A percentile compares a stretch with the other conserved stretches of the same genome.
These are phyloP conservation scores for Dimargaris verticillata DNA, from an alignment of 192 early-diverging fungal genomes.

Conservation along the genomic window DNA sequence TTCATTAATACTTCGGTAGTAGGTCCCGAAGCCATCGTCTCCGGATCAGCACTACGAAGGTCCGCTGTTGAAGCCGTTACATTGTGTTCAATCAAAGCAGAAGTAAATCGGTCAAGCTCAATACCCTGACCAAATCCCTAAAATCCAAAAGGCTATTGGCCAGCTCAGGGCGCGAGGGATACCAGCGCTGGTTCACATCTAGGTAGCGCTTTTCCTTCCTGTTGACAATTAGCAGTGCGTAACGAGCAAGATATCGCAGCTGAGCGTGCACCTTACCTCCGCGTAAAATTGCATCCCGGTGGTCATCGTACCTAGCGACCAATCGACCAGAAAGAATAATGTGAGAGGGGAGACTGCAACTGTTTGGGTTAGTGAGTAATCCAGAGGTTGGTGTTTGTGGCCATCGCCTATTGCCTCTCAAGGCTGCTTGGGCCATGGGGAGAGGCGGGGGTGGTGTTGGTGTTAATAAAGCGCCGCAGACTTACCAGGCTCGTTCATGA, in stretches of 20 bases:
- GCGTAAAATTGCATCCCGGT: slow-evolving; percentile 80
- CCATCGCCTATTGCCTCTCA: background rate
- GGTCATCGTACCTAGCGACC: slow-evolving; percentile 61
- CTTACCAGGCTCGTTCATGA: slow-evolving; percentile 86
- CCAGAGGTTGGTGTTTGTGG: background rate
- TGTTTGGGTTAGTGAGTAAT: background rate
- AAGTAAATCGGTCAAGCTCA: background rate
- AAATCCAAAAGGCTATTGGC: slow-evolving; percentile 18
- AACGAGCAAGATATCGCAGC: background rate
- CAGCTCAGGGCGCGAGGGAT: slow-evolving; percentile 24
- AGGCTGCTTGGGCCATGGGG: background rate
- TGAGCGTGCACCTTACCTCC: slow-evolving; percentile 32
- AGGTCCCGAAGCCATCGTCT: slow-evolving; percentile 16
- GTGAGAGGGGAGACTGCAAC: background rate
- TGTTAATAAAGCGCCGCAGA: background rate
- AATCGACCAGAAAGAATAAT: background rate
- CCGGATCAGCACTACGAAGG: slow-evolving; percentile 13
- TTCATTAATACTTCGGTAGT: slow-evolving; percentile 51
- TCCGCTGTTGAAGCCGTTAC: slow-evolving; percentile 17
- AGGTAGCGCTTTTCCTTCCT: background rate
- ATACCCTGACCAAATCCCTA: background rate
- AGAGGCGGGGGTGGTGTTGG: background rate
- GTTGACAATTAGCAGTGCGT: background rate
- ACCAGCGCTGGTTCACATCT: slow-evolving; percentile 13
- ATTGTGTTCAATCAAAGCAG: slow-evolving; percentile 19